Evolutionary conservation across 768 basidiomycete genomes (phyloP), one percentile per base, ranked within the genome.

Genomic region (Lanmaoa rubissima): DNA sequence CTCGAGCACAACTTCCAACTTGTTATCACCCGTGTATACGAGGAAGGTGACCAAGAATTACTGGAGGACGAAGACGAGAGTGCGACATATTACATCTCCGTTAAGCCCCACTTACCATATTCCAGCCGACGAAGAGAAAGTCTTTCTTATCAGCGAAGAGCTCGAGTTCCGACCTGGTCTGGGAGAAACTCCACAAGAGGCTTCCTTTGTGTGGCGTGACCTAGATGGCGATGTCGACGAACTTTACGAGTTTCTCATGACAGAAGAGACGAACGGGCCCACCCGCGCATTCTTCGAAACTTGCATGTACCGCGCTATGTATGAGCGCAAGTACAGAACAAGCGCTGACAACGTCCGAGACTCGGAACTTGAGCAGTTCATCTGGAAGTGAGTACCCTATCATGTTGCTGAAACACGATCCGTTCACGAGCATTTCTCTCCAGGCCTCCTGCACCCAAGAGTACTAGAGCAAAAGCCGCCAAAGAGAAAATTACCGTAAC

Each of bases 291-390:
- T 94, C 70, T 97, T 98, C 68, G 94, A 98, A 74, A 87, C 87
- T 26, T 92, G 94, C 74, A 90, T 98, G 81, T 91, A 96, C 64
- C 86, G 92, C 31, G 96, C 96, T 56, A 94, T 98, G 86, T 98
- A 88, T 72, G 97, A 99, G 69, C 84, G 94, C 74, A 95, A 94
- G 76, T 88, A 89, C 76, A 86, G 79, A 64, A 76, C 63, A 49
- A 84, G 82, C 62, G 90, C 91, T 12, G 87, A 91, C 53, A 82
- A 78, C 57, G 81, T 87, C 17, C 72, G 70, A 32, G 88, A 92
- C 63, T 73, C 78, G 1, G 85, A 90, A 34, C 75, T 98, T 36
- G 82, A 87, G 34, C 83, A 91, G 65, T 92, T 98, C 66, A 83
- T 90, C 21, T 90, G 87, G 82, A 80, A 80, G 90, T 94, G 64